These are phyloP conservation scores for Phytophthora ramorum DNA, from an alignment of 352 stramenopile genomes.

Conservation along the genomic window DNA sequence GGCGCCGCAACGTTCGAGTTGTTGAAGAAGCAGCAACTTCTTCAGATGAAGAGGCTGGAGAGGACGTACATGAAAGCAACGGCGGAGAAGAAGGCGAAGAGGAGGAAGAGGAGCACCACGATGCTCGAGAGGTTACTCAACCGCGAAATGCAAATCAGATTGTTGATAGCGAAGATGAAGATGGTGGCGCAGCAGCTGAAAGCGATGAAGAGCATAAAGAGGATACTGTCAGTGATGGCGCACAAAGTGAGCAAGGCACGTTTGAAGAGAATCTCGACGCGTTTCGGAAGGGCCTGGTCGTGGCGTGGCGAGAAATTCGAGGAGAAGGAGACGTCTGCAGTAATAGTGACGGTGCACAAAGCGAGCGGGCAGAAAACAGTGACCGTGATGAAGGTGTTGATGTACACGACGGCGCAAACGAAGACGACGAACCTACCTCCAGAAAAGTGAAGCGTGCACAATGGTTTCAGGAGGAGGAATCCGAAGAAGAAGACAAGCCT, in stretches of 20 bases:
- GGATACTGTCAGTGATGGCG: constrained; percentile 7
- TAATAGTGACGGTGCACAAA: constrained; percentile 16
- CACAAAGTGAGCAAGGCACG: constrained; percentile 14
- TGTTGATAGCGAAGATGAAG: constrained; percentile 46
- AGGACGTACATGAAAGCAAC: constrained; percentile 11
- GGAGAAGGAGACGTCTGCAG: neutral
- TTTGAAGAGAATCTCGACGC: too few relatives aligned
- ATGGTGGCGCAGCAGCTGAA: constrained; percentile 7
- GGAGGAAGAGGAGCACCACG: constrained; percentile 16
- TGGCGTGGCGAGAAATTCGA: too few relatives aligned
- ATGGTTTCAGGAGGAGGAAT: constrained; percentile 41
- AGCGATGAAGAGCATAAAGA: constrained; percentile 29
- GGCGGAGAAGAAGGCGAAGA: constrained; percentile 9
- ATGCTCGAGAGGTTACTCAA: constrained; percentile 13
- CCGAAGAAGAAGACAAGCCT: constrained; percentile 31
- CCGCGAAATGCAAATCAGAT: constrained; percentile 44
- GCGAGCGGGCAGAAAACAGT: constrained; percentile 18
- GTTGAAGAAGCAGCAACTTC: constrained; percentile 31
- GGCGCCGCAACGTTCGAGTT: constrained; percentile 29
- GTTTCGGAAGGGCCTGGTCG: too few relatives aligned
- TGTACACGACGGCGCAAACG: constrained; percentile 31
- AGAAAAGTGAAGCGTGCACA: constrained; percentile 30
- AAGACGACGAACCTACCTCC: constrained; percentile 12
- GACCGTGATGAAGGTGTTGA: constrained; percentile 1
- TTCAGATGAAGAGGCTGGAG: constrained; percentile 25